Percentiles rank a stretch among this genome's conserved stretches.
Evolutionary conservation across 345 rosid species (phyloP).

Genomic region (Isatis tinctoria): DNA sequence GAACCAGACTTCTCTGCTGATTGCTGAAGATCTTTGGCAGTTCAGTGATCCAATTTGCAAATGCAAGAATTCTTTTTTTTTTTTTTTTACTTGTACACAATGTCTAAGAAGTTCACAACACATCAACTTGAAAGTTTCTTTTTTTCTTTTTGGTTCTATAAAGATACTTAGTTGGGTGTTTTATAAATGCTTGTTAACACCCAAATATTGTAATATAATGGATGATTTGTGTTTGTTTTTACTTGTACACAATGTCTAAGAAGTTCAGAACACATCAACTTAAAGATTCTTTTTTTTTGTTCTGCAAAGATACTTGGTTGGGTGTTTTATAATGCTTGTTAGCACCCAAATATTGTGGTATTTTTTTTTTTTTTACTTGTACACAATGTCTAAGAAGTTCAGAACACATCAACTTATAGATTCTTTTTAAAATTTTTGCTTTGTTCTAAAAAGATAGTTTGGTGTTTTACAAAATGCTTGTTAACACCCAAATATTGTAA

Average conservation of each 20-base stretch:
- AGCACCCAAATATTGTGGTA: too few relatives aligned
- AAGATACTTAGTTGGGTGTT: not conserved
- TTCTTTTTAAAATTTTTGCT: not conserved
- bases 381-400: slow-evolving; percentile 14
- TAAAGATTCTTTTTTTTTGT: too few relatives aligned
- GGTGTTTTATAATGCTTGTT: too few relatives aligned
- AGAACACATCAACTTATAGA: not conserved
- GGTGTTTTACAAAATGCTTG: not conserved
- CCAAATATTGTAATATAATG: slow-evolving; percentile 14
- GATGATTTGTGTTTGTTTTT: not conserved
- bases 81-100: slow-evolving; percentile 23
- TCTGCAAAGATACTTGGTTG: too few relatives aligned
- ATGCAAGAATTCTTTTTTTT: not conserved
- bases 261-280: too few relatives aligned
- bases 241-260: too few relatives aligned
- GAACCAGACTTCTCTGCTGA: slow-evolving; percentile 98
- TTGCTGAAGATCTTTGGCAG: slow-evolving; percentile 59
- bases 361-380: slow-evolving; percentile 11
- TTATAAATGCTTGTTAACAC: not conserved
- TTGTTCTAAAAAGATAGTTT: not conserved
- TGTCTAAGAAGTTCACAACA: slow-evolving; percentile 5
- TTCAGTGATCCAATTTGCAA: not conserved
- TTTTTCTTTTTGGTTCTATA: not conserved
- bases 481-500: slow-evolving; percentile 10
- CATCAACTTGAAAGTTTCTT: not conserved